Conservation (phyloP, 202 grass and related monocot species). For the Carex arenaria region DNA sequence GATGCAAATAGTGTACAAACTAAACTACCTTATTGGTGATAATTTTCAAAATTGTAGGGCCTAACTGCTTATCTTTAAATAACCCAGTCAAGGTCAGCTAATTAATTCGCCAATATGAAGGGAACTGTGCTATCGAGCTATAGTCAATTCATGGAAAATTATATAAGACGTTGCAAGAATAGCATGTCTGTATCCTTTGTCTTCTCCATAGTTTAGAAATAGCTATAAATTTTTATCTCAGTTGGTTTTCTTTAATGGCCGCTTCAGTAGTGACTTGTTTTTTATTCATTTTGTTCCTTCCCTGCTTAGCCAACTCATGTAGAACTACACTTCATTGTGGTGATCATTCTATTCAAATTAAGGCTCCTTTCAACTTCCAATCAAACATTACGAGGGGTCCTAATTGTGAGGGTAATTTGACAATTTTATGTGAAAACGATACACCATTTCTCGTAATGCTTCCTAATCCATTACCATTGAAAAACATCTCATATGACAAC, state of each 20-base stretch:
- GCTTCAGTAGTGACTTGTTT: neutral
- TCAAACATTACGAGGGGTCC: neutral
- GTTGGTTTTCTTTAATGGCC: neutral
- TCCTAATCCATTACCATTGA: neutral
- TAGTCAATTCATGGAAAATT: no score
- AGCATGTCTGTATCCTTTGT: no score
- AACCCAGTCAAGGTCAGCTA: no score
- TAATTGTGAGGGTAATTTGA: neutral
- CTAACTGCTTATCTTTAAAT: no score
- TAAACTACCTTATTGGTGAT: no score
- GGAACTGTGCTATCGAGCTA: no score
- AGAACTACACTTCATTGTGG: neutral
- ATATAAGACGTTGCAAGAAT: no score
- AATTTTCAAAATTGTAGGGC: no score
- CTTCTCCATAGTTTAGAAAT: no score
- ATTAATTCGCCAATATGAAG: no score
- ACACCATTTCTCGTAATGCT: neutral
- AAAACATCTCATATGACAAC: neutral
- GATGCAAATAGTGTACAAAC: neutral
- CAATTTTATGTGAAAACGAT: neutral
- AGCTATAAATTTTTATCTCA: neutral
- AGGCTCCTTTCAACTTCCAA: neutral
- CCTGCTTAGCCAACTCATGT: neutral
- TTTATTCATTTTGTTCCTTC: neutral
- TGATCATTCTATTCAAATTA: neutral